Evolutionary conservation across 305 asterid species (phyloP).

Genomic region (Fraxinus platypoda): DNA sequence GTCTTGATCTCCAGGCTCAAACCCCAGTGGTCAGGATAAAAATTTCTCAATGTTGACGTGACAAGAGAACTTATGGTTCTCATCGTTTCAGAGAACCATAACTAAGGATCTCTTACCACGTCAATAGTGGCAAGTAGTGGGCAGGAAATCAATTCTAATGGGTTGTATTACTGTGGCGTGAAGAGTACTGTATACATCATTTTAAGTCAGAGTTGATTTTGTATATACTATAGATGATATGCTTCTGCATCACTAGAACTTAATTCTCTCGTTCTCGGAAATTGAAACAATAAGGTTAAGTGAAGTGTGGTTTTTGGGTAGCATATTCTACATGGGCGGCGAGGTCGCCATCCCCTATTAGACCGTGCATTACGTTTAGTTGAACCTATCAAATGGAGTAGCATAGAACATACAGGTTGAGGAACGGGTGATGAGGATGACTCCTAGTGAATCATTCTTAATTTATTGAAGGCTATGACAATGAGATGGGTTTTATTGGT

Average conservation of each 20-base stretch:
- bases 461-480: not conserved
- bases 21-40: not conserved
- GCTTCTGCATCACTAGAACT: not conserved
- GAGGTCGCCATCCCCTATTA: not conserved
- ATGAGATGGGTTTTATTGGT: not conserved
- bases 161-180: not conserved
- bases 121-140: not conserved
- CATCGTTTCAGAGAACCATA: not conserved
- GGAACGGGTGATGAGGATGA: not conserved
- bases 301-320: not conserved
- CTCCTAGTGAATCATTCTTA: not conserved
- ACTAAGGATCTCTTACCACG: not conserved
- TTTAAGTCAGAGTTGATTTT: not conserved
- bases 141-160: not conserved
- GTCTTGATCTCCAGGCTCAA: not conserved
- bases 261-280: not conserved
- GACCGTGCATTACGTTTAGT: not conserved
- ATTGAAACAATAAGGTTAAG: not conserved
- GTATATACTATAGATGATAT: not conserved
- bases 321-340: not conserved
- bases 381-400: not conserved
- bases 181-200: not conserved
- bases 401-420: not conserved
- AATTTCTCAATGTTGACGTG: not conserved
- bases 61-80: not conserved